phyloP scores from a whole-genome alignment of 768 basidiomycete genomes.

The Auricularia heimuer region DNA sequence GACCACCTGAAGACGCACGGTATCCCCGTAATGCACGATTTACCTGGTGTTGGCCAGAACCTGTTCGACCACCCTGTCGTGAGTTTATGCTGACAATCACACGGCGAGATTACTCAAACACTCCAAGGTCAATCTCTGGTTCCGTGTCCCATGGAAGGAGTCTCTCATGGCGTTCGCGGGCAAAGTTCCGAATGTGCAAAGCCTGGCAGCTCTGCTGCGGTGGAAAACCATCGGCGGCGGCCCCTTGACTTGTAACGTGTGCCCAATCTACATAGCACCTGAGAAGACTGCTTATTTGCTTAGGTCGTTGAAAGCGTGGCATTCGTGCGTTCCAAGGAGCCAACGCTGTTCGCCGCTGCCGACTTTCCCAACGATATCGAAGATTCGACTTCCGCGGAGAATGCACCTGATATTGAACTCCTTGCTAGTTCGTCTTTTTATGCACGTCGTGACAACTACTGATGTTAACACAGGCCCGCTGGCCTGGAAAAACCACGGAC shows the following conservation, averaged over 20 bases:
- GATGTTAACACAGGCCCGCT: not conserved
- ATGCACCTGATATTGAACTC: constrained; percentile 28
- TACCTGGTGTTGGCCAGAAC: constrained; percentile 66
- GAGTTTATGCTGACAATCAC: not conserved
- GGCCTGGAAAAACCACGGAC: not conserved
- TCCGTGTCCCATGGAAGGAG: constrained; percentile 31
- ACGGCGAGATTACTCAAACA: too few relatives aligned
- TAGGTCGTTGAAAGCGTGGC: constrained; percentile 39
- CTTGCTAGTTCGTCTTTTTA: constrained; percentile 7
- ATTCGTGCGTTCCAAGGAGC: constrained; percentile 42
- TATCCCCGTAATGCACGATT: constrained; percentile 50
- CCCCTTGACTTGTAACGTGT: constrained; percentile 44
- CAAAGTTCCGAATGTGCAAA: constrained; percentile 13
- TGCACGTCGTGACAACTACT: not conserved
- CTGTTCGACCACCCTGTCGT: constrained; percentile 57
- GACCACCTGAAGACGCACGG: constrained; percentile 40
- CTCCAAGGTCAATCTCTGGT: constrained; percentile 30
- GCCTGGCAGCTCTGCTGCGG: constrained; percentile 26
- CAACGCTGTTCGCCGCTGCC: constrained; percentile 30
- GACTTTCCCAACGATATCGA: constrained; percentile 10
- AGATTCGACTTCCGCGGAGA: constrained; percentile 23
- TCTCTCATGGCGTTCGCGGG: not conserved
- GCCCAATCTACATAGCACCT: constrained; percentile 4
- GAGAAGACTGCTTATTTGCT: not conserved
- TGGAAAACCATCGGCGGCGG: constrained; percentile 41